A percentile compares a stretch with the other conserved stretches of the same genome.
Conservation (phyloP, 768 basidiomycete species). For the Boletus sp. region DNA sequence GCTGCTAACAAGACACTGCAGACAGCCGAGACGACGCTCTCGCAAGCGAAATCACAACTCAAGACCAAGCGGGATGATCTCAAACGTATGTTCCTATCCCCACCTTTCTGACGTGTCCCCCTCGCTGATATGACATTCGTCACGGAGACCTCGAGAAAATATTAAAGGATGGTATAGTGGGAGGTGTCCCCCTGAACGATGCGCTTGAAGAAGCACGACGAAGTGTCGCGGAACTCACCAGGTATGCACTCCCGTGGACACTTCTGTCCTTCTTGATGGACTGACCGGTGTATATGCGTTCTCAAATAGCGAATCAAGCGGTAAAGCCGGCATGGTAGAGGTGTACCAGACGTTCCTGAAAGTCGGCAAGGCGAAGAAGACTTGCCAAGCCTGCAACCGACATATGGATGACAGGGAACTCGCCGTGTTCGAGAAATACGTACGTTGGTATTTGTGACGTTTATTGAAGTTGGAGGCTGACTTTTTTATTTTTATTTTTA, state of each 20-base stretch:
- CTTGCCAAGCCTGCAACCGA: constrained; percentile 78
- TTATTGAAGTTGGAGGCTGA: background rate
- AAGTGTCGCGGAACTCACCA: constrained; percentile 15
- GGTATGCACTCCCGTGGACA: constrained; percentile 5
- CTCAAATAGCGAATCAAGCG: constrained; percentile 16
- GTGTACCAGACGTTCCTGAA: constrained; percentile 57
- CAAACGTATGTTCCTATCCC: constrained; percentile 43
- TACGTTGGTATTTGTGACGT: constrained; percentile 31
- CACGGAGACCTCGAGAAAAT: constrained; percentile 40
- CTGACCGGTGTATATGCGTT: constrained; percentile 3
- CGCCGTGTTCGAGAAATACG: constrained; percentile 68
- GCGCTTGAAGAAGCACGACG: constrained; percentile 43
- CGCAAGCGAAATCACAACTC: constrained; percentile 58
- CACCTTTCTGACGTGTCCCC: background rate
- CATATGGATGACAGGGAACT: constrained; percentile 54
- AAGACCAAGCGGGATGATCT: constrained; percentile 62
- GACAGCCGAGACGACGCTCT: constrained; percentile 60
- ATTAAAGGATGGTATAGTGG: constrained; percentile 40
- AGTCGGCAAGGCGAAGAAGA: constrained; percentile 58
- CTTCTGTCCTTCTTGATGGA: background rate
- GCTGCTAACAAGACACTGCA: constrained; percentile 58
- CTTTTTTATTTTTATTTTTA: background rate
- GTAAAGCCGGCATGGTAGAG: constrained; percentile 36
- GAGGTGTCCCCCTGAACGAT: constrained; percentile 41
- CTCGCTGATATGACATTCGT: background rate